Base-by-base conservation (phyloP, 805 yeast species). In the Candida parachauliodes region DNA sequence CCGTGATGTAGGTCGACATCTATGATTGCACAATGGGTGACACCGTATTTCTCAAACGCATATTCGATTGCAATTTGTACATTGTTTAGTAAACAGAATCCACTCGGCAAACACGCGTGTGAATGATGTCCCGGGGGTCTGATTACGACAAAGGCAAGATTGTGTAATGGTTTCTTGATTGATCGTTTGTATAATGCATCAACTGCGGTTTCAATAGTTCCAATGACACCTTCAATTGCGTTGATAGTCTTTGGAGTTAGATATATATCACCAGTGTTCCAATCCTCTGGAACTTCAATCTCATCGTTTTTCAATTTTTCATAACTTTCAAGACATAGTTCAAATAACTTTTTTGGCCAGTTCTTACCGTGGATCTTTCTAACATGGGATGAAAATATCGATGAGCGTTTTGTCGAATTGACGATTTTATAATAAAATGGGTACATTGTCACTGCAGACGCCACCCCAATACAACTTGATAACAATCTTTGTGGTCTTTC, bases 71-170 rank as follows among this genome's bases (percentile, higher is more conserved):
- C 87, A 23, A 87, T 77, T 42, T 86, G 94, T 0, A 82, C 94
- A 51, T 86, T 86, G 60, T 86, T 86, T 36, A 86, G 66, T 32
- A 87, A 59, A 55, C 95, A 86, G 53, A 86, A 86, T 2, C 95
- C 95, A 17, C 88, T 79, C 0, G 95, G 95, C n/a, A 77, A 72
- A 40, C 83, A 78, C 0, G 88, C 82, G 50, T 84, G 93, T 17
- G 88, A 80, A 57, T 86, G 95, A 54, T 86, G 95, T 3, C 95
- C 95, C 1, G 94, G 93, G 1, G 93, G 93, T 34, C 93, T 65
- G 28, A 84, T 74, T 1, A 79, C 78, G 0, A 81, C 81, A 59
- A 84, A 84, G 1, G 82, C 80, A 11, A 67, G 51, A 38, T 67
- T 50, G 39, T 65, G 64, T 14, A 42, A 28, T 24, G 17, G 14